A percentile compares a stretch with the other conserved stretches of the same genome.
These are phyloP conservation scores for Acephala macrosclerotiorum DNA, from an alignment of 2,329 filamentous ascomycete genomes.

Conservation along the genomic window DNA sequence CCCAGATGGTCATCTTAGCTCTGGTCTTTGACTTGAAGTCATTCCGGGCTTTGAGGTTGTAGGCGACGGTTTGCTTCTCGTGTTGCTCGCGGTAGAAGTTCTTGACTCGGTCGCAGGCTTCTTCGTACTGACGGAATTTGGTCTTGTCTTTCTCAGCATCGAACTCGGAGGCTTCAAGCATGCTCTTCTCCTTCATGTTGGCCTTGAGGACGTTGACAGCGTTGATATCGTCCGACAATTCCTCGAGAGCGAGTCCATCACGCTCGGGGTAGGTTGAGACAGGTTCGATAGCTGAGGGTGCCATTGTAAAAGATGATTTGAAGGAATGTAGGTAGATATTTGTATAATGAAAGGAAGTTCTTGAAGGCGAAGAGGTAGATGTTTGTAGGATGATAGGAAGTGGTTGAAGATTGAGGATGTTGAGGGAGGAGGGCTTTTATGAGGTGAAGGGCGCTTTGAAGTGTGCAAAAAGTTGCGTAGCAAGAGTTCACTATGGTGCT, in stretches of 20 bases:
- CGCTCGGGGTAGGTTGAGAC: constrained; percentile 22
- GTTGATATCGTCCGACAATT: constrained; percentile 57
- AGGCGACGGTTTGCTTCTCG: constrained; percentile 78
- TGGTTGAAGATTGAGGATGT: background rate
- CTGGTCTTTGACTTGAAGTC: constrained; percentile 71
- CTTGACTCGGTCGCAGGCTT: constrained; percentile 84
- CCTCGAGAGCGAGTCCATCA: constrained; percentile 49
- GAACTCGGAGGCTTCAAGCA: constrained; percentile 69
- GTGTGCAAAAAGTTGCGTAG: too few relatives aligned
- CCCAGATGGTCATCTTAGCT: constrained; percentile 81
- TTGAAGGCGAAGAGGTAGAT: background rate
- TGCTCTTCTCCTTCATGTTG: constrained; percentile 44
- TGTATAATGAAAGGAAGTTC: background rate
- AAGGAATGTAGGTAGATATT: background rate
- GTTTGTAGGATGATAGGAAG: background rate
- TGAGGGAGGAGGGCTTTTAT: too few relatives aligned
- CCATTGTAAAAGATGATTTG: constrained; percentile 29
- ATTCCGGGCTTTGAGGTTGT: constrained; percentile 83
- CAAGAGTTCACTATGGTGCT: too few relatives aligned
- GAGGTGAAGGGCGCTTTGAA: too few relatives aligned
- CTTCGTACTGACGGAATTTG: constrained; percentile 82
- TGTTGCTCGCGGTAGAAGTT: constrained; percentile 82
- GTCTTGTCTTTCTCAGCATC: constrained; percentile 80
- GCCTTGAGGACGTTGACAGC: constrained; percentile 61
- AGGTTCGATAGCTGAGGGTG: constrained; percentile 36